Evolutionary conservation across 495 filamentous ascomycete species (phyloP), one percentile per base, ranked within the genome.

Genomic region (Tuber calosporum): DNA sequence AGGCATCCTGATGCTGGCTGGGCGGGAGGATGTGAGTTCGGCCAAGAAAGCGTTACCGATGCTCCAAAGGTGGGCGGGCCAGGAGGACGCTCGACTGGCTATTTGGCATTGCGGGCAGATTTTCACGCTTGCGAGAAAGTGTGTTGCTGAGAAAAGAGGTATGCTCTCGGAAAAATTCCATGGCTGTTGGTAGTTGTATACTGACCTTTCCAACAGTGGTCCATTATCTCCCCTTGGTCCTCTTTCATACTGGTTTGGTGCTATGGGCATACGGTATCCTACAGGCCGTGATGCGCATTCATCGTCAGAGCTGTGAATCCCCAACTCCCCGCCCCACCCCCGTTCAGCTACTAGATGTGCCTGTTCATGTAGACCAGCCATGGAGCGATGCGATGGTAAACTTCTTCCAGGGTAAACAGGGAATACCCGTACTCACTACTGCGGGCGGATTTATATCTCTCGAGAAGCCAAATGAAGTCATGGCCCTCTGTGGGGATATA

Each of bases 391-490:
- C 26, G 26, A 34, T 62, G 53, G 30, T 26, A 34, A 62, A 17
- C 53, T 62, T 62, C 26, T 34, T 34, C 53, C 53, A 62, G 30
- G 13, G 53, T 34, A 30, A 17, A 19, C 26, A 34, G 26, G 53
- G 53, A 34, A 62, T 62, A 62, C 53, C 53, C 26, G 53, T 62
- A 7, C 53, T 62, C 53, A 62, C 53, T 34, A 30, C 34, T 19
- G 0, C 53, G 26, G 53, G 53, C 1, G 13, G 53, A 62, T 34
- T 7, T 34, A 62, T 62, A 62, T 6, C 53, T 15, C 53, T 62
- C 53, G 53, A 62, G 53, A 62, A 62, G 53, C 30, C 53, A 62
- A 62, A 62, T 26, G 53, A 62, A n/a, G 53, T 62, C 53, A 62
- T 62, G 53, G 53, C 53, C 53, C 13, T 62, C 53, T 62, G 53